Evolutionary conservation across 352 stramenopile species (phyloP).

Genomic region (Pythium guiyangense): DNA sequence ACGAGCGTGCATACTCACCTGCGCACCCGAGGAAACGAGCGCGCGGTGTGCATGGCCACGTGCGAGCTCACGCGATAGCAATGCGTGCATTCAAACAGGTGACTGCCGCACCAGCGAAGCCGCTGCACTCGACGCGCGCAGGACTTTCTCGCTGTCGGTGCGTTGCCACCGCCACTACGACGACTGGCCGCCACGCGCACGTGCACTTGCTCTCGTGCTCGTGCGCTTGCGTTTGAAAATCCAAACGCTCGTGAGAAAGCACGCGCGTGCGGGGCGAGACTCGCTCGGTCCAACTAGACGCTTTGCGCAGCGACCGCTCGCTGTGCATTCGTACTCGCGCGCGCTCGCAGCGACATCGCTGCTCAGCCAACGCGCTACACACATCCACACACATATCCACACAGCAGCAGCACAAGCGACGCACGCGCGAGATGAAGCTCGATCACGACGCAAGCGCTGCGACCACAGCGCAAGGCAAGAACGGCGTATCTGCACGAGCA

Average conservation of each 20-base stretch:
- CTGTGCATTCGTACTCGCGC: not conserved
- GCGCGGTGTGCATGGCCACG: too few relatives aligned
- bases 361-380: not conserved
- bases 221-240: not conserved
- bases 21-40: not conserved
- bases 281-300: not conserved
- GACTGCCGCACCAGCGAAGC: too few relatives aligned
- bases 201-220: not conserved
- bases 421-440: slow-evolving; percentile 23
- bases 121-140: not conserved
- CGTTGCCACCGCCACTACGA: not conserved
- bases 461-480: too few relatives aligned
- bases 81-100: too few relatives aligned
- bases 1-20: not conserved
- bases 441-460: slow-evolving; percentile 18
- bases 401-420: not conserved
- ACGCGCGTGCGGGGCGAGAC: not conserved
- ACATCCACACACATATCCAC: not conserved
- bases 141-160: not conserved
- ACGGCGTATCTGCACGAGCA: too few relatives aligned
- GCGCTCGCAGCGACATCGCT: not conserved
- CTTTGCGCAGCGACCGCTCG: not conserved
- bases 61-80: too few relatives aligned
- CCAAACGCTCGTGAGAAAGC: not conserved
- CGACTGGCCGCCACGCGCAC: not conserved